These are phyloP conservation scores for Nymphaea colorata DNA, from an alignment of 164 flowering plant genomes.

Conservation along the genomic window DNA sequence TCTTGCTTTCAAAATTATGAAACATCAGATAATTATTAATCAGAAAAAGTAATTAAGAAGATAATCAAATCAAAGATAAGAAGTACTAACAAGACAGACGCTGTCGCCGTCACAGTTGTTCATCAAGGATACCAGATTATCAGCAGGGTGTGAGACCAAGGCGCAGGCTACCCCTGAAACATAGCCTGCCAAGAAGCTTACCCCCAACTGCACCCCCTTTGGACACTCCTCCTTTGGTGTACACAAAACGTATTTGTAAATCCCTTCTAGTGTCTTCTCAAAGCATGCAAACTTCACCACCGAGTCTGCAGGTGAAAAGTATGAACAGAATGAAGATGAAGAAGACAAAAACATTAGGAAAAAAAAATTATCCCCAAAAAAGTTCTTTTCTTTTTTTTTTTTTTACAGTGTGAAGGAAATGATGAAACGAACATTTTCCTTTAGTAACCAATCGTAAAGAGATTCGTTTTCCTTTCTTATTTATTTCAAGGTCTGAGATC, in stretches of 20 bases:
- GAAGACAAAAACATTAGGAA: no score
- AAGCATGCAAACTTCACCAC: constrained; percentile 94
- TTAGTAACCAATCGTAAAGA: no score
- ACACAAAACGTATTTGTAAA: constrained; percentile 67
- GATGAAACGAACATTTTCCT: no score
- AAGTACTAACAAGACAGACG: constrained; percentile 63
- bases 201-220: constrained; percentile 61
- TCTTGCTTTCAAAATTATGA: no score
- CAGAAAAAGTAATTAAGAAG: not conserved
- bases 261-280: constrained; percentile 68
- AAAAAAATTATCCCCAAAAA: no score
- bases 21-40: not conserved
- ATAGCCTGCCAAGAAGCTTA: constrained; percentile 85
- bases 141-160: constrained; percentile 84
- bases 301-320: constrained; percentile 38
- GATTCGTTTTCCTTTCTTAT: no score
- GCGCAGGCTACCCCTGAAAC: constrained; percentile 85
- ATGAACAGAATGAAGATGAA: not conserved
- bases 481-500: no score
- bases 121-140: constrained; percentile 82
- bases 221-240: constrained; percentile 65
- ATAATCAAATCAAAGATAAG: not conserved
- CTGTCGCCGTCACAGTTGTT: constrained; percentile 87
- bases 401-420: no score
- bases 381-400: no score